phyloP scores from a whole-genome alignment of 2,329 filamentous ascomycete species.

The Ophiostoma montium region DNA sequence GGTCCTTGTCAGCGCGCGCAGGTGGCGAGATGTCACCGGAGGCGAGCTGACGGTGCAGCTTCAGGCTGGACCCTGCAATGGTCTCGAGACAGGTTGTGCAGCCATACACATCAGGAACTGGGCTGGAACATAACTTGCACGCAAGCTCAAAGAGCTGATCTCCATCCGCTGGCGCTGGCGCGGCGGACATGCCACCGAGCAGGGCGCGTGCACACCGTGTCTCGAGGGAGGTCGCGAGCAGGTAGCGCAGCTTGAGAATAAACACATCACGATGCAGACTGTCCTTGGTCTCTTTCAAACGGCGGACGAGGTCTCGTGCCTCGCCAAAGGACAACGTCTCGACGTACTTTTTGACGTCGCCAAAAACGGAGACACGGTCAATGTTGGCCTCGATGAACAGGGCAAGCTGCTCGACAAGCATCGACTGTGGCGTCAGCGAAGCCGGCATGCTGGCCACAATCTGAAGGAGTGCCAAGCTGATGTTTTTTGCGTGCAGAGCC shows the following conservation, averaged over 20 bases:
- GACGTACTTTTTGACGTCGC: constrained; percentile 31
- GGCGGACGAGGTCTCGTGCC: constrained; percentile 25
- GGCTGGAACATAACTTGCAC: constrained; percentile 14
- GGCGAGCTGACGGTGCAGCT: constrained; percentile 14
- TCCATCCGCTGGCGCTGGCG: neutral
- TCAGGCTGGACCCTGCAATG: constrained; percentile 14
- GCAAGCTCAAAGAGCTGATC: neutral
- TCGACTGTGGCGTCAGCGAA: constrained; percentile 13
- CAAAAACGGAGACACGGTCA: constrained; percentile 24
- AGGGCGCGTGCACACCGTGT: constrained; percentile 11
- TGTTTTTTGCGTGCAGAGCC: constrained; percentile 23
- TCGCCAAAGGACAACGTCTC: constrained; percentile 28
- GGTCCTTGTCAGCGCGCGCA: constrained; percentile 19
- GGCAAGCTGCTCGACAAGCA: constrained; percentile 20
- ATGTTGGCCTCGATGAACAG: constrained; percentile 21
- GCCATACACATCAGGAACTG: neutral
- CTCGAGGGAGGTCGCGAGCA: constrained; percentile 26
- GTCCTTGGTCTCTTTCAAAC: neutral
- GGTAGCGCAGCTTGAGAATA: constrained; percentile 29
- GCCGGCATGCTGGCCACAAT: constrained; percentile 18
- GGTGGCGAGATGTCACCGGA: constrained; percentile 6
- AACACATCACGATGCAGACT: constrained; percentile 16
- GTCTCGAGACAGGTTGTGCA: constrained; percentile 11
- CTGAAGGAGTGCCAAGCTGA: constrained; percentile 21
- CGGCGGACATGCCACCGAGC: neutral